Conservation (phyloP, 140 eudicot genomes). For the Flaveria floridana region DNA sequence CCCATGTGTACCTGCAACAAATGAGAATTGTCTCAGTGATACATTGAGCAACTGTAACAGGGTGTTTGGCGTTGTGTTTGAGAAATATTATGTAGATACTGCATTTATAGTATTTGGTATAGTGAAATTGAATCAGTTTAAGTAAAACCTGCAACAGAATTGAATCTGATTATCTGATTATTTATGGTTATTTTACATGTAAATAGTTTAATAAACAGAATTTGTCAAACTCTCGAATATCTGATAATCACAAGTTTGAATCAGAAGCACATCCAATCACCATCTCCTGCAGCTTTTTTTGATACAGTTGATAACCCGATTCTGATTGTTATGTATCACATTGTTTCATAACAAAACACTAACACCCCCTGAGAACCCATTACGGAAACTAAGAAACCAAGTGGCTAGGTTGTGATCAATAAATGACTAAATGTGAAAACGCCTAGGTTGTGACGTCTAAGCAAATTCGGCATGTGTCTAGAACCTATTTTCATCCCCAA, state of each 20-base stretch:
- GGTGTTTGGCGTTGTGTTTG: neutral
- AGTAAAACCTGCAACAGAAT: neutral
- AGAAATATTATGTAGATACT: neutral
- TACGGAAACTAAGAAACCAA: neutral
- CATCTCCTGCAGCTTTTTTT: neutral
- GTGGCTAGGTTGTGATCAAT: slow-evolving; percentile 12
- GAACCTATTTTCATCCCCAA: slow-evolving; percentile 47
- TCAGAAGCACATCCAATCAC: neutral
- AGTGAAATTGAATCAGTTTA: neutral
- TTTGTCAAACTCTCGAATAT: neutral
- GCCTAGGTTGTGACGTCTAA: slow-evolving; percentile 31
- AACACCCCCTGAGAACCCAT: slow-evolving; percentile 13
- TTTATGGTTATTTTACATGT: neutral
- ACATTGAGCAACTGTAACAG: neutral
- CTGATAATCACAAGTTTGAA: neutral
- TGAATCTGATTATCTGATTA: neutral
- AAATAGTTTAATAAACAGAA: neutral
- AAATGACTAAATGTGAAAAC: slow-evolving; percentile 28
- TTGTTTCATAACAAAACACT: neutral
- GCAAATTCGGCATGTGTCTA: slow-evolving; percentile 38
- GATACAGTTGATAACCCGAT: neutral
- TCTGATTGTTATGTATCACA: neutral
- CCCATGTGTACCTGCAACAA: slow-evolving; percentile 87
- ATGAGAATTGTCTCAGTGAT: slow-evolving; percentile 1
- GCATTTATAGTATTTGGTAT: neutral